Percentiles rank a stretch among this genome's conserved stretches.
Evolutionary conservation across 139 green algal species (phyloP).

Genomic region (Micractinium conductrix): DNA sequence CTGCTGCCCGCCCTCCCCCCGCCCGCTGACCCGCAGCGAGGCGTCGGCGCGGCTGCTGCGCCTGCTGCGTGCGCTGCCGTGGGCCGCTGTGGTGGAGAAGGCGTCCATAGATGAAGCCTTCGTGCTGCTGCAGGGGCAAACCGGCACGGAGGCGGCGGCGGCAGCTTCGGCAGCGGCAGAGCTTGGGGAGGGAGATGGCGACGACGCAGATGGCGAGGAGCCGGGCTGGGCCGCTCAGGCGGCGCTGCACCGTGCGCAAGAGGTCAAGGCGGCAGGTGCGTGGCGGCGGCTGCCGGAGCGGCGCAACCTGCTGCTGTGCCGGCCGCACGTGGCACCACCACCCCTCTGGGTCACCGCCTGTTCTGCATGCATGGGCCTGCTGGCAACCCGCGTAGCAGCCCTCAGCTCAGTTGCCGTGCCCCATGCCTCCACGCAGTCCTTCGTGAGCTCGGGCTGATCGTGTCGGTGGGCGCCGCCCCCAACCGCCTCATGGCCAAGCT

Average conservation of each 20-base stretch:
- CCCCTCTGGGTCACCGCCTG: background rate
- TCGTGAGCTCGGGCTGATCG: conserved; percentile 48
- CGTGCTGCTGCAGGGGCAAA: conserved; percentile 36
- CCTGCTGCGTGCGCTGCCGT: conserved; percentile 29
- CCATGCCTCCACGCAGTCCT: background rate
- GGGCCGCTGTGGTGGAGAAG: conserved; percentile 56
- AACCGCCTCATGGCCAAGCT: conserved; percentile 78
- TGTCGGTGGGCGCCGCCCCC: conserved; percentile 58
- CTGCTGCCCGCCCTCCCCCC: background rate
- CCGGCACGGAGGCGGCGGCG: background rate
- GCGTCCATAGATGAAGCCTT: conserved; percentile 76
- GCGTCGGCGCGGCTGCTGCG: conserved; percentile 52
- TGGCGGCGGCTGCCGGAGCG: too few relatives aligned
- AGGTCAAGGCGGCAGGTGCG: conserved; percentile 24
- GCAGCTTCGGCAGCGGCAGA: background rate
- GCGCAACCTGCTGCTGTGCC: too few relatives aligned
- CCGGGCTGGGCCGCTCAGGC: background rate
- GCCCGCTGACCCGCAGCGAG: conserved; percentile 27
- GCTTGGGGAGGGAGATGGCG: background rate
- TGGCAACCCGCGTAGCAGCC: background rate
- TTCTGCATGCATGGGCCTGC: too few relatives aligned
- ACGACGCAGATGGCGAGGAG: background rate
- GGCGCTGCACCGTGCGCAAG: conserved; percentile 16
- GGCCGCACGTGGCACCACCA: too few relatives aligned
- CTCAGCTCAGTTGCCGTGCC: background rate